phyloP scores from a whole-genome alignment of 148 eudicot species.

The Simmondsia chinensis region DNA sequence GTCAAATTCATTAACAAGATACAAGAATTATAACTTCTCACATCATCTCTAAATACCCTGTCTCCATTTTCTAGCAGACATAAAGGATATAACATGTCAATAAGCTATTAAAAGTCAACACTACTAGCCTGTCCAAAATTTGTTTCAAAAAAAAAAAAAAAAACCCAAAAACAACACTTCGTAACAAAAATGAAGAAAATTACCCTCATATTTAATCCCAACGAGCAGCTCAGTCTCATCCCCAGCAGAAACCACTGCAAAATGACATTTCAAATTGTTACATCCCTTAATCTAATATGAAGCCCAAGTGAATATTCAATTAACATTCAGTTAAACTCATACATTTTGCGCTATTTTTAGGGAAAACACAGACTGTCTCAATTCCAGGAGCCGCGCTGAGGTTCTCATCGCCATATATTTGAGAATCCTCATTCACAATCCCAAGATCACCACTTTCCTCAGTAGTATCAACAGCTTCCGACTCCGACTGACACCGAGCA shows the following conservation, averaged over 20 bases:
- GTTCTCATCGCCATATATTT: slow-evolving; percentile 37
- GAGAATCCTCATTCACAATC: slow-evolving; percentile 55
- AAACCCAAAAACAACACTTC: neutral
- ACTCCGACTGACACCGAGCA: slow-evolving; percentile 59
- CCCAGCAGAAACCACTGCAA: slow-evolving; percentile 75
- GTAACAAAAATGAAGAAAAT: neutral
- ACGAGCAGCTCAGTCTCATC: slow-evolving; percentile 70
- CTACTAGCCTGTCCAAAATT: too few relatives aligned
- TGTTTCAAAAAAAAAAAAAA: too few relatives aligned
- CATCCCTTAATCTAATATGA: too few relatives aligned
- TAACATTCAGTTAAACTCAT: too few relatives aligned
- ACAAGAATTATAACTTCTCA: too few relatives aligned
- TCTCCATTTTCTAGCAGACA: too few relatives aligned
- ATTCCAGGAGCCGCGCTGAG: slow-evolving; percentile 68
- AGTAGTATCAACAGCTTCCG: slow-evolving; percentile 29
- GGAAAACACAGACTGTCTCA: slow-evolving; percentile 77
- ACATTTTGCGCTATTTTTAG: slow-evolving; percentile 67
- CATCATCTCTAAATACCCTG: too few relatives aligned
- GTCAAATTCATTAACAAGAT: too few relatives aligned
- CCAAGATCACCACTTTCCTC: slow-evolving; percentile 56
- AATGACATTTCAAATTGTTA: slow-evolving; percentile 1
- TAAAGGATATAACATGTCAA: neutral
- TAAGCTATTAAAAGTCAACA: neutral
- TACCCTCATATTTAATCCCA: slow-evolving; percentile 87
- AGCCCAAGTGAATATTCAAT: neutral